Conservation (phyloP, 441 rosid species). For the Manihot esculenta region DNA sequence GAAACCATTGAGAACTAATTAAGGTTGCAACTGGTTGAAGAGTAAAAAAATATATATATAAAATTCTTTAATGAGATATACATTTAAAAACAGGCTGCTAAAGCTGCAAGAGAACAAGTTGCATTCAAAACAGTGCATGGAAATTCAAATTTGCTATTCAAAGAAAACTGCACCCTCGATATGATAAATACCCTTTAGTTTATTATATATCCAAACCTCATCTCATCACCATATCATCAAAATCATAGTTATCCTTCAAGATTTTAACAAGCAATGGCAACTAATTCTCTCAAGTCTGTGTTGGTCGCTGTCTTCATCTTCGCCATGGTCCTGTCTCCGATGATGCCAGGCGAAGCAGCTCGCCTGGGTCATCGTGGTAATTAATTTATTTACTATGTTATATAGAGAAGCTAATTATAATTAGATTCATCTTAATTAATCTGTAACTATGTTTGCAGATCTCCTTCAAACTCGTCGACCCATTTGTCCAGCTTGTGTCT, state of each 20-base stretch:
- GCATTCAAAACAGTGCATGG: too few relatives aligned
- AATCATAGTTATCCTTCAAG: neutral
- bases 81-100: too few relatives aligned
- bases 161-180: neutral
- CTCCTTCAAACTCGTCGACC: constrained; percentile 2
- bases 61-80: too few relatives aligned
- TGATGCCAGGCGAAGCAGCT: constrained; percentile 6
- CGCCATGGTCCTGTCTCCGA: constrained; percentile 11
- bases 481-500: constrained; percentile 18
- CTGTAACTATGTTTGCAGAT: neutral
- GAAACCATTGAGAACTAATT: too few relatives aligned
- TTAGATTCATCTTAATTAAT: too few relatives aligned
- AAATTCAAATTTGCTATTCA: too few relatives aligned
- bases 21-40: too few relatives aligned
- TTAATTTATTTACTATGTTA: neutral
- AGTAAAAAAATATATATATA: too few relatives aligned
- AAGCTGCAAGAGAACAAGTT: too few relatives aligned
- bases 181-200: neutral
- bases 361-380: neutral
- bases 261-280: neutral
- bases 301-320: constrained; percentile 9
- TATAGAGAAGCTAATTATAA: too few relatives aligned
- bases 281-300: constrained; percentile 9
- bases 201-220: neutral
- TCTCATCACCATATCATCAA: neutral